Evolutionary conservation across 2,329 filamentous ascomycete species (phyloP).

Genomic region (Aureobasidium vineae): DNA sequence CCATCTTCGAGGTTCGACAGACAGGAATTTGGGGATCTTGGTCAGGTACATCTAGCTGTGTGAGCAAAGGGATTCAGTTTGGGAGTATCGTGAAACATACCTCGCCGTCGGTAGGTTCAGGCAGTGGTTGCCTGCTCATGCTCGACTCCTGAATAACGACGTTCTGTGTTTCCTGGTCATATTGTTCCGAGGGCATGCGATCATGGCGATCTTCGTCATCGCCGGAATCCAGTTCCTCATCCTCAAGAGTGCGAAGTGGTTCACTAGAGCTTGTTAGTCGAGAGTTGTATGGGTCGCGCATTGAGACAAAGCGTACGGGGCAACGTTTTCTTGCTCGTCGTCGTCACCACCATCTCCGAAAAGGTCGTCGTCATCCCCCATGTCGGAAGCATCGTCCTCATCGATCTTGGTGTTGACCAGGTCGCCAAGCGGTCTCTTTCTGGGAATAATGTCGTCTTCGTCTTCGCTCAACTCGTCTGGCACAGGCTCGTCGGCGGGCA

Average conservation of each 20-base stretch:
- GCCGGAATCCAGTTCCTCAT: slow-evolving; percentile 62
- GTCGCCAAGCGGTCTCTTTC: slow-evolving; percentile 29
- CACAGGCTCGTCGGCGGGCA: slow-evolving; percentile 32
- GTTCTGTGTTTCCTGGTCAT: slow-evolving; percentile 50
- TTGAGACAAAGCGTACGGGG: slow-evolving; percentile 30
- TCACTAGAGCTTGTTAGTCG: slow-evolving; percentile 14
- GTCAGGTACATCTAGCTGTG: slow-evolving; percentile 61
- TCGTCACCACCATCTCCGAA: slow-evolving; percentile 48
- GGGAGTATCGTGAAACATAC: slow-evolving; percentile 45
- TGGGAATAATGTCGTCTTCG: slow-evolving; percentile 32
- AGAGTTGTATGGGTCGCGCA: background rate
- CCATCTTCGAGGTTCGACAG: slow-evolving; percentile 66
- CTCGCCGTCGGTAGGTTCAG: slow-evolving; percentile 68
- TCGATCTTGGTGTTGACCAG: slow-evolving; percentile 28
- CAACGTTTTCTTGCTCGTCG: slow-evolving; percentile 30
- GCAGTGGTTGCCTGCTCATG: slow-evolving; percentile 66
- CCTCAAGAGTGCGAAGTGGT: slow-evolving; percentile 53
- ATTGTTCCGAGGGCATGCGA: slow-evolving; percentile 53
- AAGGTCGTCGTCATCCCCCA: slow-evolving; percentile 45
- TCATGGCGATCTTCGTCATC: slow-evolving; percentile 64
- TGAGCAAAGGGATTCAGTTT: slow-evolving; percentile 9
- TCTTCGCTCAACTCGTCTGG: slow-evolving; percentile 29
- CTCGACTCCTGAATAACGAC: slow-evolving; percentile 59
- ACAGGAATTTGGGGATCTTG: slow-evolving; percentile 70
- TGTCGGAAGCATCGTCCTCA: slow-evolving; percentile 36